Evolutionary conservation across 2,329 filamentous ascomycete genomes (phyloP).

Genomic region (Clarireedia homoeocarpa): DNA sequence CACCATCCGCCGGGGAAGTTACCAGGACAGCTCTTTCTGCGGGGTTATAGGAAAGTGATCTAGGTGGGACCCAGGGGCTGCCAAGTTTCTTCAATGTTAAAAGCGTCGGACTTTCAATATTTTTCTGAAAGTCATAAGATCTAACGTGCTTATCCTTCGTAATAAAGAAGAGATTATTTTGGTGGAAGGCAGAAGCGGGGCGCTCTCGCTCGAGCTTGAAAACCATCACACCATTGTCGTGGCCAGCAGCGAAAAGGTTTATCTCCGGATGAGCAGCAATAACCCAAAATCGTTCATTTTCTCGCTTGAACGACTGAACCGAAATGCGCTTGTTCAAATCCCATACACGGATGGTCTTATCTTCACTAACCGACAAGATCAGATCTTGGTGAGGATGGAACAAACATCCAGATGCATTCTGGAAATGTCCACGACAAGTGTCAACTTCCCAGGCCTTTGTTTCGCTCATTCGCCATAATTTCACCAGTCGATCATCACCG

Average conservation of each 20-base stretch:
- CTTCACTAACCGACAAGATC: slow-evolving; percentile 91
- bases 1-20: slow-evolving; percentile 82
- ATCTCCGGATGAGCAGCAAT: slow-evolving; percentile 98
- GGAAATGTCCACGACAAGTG: slow-evolving; percentile 95
- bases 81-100: slow-evolving; percentile 94
- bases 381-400: slow-evolving; percentile 98
- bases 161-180: slow-evolving; percentile 94
- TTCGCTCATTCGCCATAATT: slow-evolving; percentile 98
- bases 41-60: slow-evolving; percentile 93
- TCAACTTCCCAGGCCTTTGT: slow-evolving; percentile 99
- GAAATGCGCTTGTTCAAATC: slow-evolving; percentile 95
- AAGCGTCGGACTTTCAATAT: slow-evolving; percentile 84
- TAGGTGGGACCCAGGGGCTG: slow-evolving; percentile 86
- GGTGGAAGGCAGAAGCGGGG: slow-evolving; percentile 85
- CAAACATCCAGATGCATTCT: slow-evolving; percentile 89
- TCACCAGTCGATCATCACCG: slow-evolving; percentile 89
- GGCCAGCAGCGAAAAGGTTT: slow-evolving; percentile 94
- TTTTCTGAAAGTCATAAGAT: slow-evolving; percentile 95
- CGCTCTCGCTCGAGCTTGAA: slow-evolving; percentile 97
- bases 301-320: slow-evolving; percentile 95
- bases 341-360: slow-evolving; percentile 98
- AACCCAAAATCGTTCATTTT: slow-evolving; percentile 97
- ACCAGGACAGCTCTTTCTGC: slow-evolving; percentile 94
- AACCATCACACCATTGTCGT: slow-evolving; percentile 99
- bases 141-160: slow-evolving; percentile 98